Percentiles rank a stretch among this genome's conserved stretches.
These are phyloP conservation scores for Plasmodium billcollinsi DNA, from an alignment of 169 alveolate genomes.

Conservation along the genomic window DNA sequence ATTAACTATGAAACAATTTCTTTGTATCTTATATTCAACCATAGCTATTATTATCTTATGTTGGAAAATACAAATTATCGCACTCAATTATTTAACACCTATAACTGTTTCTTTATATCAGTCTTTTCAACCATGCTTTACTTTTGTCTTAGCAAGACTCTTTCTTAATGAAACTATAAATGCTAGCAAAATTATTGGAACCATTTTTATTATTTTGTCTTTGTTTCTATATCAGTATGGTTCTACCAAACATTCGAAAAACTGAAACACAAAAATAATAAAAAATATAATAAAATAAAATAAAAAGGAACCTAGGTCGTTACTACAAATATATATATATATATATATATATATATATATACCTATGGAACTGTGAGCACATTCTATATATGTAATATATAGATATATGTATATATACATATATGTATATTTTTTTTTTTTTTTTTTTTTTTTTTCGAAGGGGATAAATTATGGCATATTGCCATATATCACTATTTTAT, in stretches of 20 bases:
- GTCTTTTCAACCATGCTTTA: constrained; percentile 79
- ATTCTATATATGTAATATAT: too few relatives aligned
- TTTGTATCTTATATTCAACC: constrained; percentile 78
- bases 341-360: not conserved
- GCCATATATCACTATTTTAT: too few relatives aligned
- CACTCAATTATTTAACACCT: constrained; percentile 75
- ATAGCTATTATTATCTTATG: constrained; percentile 68
- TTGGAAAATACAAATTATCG: constrained; percentile 81
- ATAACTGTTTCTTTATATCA: constrained; percentile 79
- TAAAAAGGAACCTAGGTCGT: too few relatives aligned
- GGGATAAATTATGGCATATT: too few relatives aligned
- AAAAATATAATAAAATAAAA: too few relatives aligned
- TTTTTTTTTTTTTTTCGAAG: too few relatives aligned
- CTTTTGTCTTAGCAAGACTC: constrained; percentile 76
- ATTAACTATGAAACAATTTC: constrained; percentile 19
- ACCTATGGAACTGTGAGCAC: too few relatives aligned
- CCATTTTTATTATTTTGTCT: constrained; percentile 73
- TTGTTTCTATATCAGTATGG: constrained; percentile 68
- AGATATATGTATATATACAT: too few relatives aligned
- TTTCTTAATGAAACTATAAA: constrained; percentile 77
- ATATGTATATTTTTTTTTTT: too few relatives aligned
- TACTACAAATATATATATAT: not conserved
- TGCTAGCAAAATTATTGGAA: constrained; percentile 67
- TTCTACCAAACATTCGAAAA: constrained; percentile 8
- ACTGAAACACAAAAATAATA: not conserved